A percentile compares a stretch with the other conserved stretches of the same genome.
These are phyloP conservation scores for Lentinula aciculospora DNA, from an alignment of 768 basidiomycete genomes.

Conservation along the genomic window DNA sequence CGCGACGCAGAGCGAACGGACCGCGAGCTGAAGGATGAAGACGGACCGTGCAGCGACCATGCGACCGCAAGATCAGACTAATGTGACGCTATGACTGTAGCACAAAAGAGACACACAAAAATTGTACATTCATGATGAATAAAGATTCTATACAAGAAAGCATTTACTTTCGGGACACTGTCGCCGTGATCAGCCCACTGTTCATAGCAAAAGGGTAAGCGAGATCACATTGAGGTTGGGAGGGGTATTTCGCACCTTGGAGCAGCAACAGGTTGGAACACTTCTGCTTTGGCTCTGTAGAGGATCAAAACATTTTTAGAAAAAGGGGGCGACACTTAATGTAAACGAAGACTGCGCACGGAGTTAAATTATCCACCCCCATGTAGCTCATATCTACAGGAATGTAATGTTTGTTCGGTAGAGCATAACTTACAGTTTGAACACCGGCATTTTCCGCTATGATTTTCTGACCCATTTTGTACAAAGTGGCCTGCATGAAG, in stretches of 20 bases:
- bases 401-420: constrained; percentile 96
- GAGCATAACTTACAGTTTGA: constrained; percentile 55
- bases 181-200: constrained; percentile 60
- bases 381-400: constrained; percentile 79
- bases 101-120: too few species aligned
- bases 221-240: constrained; percentile 15
- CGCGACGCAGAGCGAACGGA: background rate
- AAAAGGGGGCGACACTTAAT: background rate
- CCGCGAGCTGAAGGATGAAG: background rate
- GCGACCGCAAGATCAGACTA: background rate
- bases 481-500: constrained; percentile 71
- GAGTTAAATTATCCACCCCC: constrained; percentile 63
- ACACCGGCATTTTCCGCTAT: constrained; percentile 61
- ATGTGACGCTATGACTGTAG: too few species aligned
- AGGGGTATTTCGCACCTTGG: constrained; percentile 55
- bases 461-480: constrained; percentile 79
- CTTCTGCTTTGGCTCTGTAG: constrained; percentile 67
- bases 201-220: constrained; percentile 1
- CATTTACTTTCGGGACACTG: constrained; percentile 38
- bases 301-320: background rate
- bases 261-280: constrained; percentile 81
- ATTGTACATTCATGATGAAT: too few species aligned
- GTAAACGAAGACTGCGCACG: constrained; percentile 34
- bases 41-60: background rate
- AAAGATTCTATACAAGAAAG: background rate